Evolutionary conservation across 1,139 yeast species (phyloP).

Genomic region (Pneumocystis wakefieldiae): DNA sequence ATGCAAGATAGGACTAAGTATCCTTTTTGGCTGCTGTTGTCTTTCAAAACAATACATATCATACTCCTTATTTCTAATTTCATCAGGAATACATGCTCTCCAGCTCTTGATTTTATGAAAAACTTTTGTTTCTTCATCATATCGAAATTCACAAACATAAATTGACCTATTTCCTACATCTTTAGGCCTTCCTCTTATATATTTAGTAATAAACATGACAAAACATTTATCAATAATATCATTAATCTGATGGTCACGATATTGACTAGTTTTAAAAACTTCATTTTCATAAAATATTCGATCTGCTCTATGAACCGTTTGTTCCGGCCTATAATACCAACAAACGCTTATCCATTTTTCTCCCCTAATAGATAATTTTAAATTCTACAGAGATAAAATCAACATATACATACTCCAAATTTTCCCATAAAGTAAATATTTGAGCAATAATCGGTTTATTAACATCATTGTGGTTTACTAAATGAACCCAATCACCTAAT

Average conservation of each 20-base stretch:
- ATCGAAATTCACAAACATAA: slow-evolving; percentile 88
- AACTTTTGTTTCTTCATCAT: slow-evolving; percentile 75
- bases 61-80: slow-evolving; percentile 67
- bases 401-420: slow-evolving; percentile 31
- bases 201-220: slow-evolving; percentile 85
- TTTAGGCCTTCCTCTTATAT: slow-evolving; percentile 84
- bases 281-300: slow-evolving; percentile 81
- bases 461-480: slow-evolving; percentile 74
- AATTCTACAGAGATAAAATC: not conserved
- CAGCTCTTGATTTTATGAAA: slow-evolving; percentile 93
- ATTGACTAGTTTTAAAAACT: slow-evolving; percentile 92
- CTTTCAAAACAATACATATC: slow-evolving; percentile 44
- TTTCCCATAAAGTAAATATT: slow-evolving; percentile 81
- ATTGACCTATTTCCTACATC: slow-evolving; percentile 37
- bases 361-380: slow-evolving; percentile 26
- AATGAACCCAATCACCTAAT: slow-evolving; percentile 72
- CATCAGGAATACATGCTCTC: slow-evolving; percentile 98
- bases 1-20: slow-evolving; percentile 73
- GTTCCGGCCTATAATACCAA: slow-evolving; percentile 96
- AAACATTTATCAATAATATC: slow-evolving; percentile 89
- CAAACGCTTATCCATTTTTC: slow-evolving; percentile 83
- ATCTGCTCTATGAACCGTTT: slow-evolving; percentile 86
- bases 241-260: slow-evolving; percentile 78
- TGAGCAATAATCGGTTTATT: slow-evolving; percentile 87
- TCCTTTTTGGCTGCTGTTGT: slow-evolving; percentile 41